Base-by-base conservation (phyloP, 495 filamentous ascomycete genomes). In the Tuber melanosporum region DNA sequence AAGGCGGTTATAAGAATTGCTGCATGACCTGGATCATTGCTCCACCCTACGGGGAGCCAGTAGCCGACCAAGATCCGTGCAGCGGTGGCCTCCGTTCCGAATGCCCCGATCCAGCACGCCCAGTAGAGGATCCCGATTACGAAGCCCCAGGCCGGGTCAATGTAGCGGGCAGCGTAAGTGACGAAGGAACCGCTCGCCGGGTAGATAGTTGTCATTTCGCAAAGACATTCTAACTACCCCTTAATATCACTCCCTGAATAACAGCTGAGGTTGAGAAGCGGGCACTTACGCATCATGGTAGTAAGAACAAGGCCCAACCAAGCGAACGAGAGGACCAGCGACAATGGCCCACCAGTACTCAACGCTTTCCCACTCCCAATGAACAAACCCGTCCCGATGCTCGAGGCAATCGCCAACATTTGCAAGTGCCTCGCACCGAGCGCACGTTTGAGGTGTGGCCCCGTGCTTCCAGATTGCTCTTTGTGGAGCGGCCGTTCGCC, bases 101-200 rank as follows among this genome's bases (percentile, higher is more conserved):
- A 83, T 57, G 89, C 87, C 69, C 88, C 84, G 66, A 86, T 83
- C 91, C 91, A 93, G 81, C 88, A 86, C 71, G 92, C 85, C 74
- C 90, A 88, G 81, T 93, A 93, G 69, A 77, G 73, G 66, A 78
- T 46, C 20, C 93, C 93, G 76, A 90, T 89, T 39, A 92, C 90
- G 79, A 94, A 94, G 49, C 93, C 93, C 82, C 94, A 86, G 80
- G 91, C 91, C 17, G 91, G 91, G 77, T 94, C 91, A 79, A 93
- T 89, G 80, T 93, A 91, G 57, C 92, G 90, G 49, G 91, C 86
- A 47, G 92, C 92, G 74, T 93, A 94, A 32, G 91, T 86, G 1
- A 87, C 85, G 81, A 89, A 88, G 71, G 85, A 85, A 76, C 88
- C 88, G 73, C 86, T 86, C 79, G 86, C 83, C 4, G 91, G 89